Conservation (phyloP, 768 basidiomycete genomes). For the Cyathus striatus region DNA sequence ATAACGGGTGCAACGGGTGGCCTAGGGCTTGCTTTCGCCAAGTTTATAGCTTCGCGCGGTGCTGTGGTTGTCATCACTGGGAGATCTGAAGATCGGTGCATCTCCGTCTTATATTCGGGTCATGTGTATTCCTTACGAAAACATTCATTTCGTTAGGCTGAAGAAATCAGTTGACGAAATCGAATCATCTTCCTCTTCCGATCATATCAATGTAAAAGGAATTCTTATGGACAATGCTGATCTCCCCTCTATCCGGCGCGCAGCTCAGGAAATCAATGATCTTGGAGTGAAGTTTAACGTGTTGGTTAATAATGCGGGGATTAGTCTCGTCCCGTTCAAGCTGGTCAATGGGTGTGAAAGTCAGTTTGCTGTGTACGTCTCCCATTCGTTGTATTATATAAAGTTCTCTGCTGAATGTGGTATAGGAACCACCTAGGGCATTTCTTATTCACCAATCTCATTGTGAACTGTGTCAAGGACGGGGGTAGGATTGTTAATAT, state of each 20-base stretch:
- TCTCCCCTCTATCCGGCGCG: not conserved
- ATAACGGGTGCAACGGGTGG: not conserved
- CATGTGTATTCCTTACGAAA: not conserved
- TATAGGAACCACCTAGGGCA: not conserved
- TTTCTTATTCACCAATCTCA: not conserved
- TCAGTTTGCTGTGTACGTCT: not conserved
- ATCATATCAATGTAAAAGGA: not conserved
- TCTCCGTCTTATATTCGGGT: not conserved
- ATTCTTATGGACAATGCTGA: not conserved
- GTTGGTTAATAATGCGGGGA: not conserved
- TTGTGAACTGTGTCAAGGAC: not conserved
- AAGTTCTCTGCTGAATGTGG: not conserved
- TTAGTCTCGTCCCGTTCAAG: not conserved
- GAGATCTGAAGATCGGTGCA: not conserved
- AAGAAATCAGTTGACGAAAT: not conserved
- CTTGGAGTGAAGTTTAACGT: not conserved
- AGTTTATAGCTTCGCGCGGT: not conserved
- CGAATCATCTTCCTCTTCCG: not conserved
- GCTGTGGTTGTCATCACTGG: not conserved
- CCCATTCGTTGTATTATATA: not conserved
- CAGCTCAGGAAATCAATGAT: not conserved
- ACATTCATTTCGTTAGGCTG: not conserved
- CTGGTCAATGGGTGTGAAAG: not conserved
- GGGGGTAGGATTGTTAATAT: not conserved
- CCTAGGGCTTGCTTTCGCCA: not conserved